Base-by-base conservation (phyloP, 169 alveolate species). In the Nephromyces sp. region DNA sequence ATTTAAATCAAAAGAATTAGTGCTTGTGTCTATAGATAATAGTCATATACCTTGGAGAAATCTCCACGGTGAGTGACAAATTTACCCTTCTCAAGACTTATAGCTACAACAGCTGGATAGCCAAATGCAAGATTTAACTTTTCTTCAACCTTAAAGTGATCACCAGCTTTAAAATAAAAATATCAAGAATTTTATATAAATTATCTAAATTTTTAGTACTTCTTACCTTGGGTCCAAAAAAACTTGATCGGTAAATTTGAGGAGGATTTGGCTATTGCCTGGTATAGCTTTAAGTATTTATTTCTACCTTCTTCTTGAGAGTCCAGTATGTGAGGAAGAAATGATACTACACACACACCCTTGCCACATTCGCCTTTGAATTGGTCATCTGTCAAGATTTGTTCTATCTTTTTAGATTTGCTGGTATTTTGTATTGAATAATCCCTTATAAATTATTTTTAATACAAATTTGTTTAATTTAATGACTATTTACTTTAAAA, bases 301-400 rank as follows among this genome's bases (percentile, higher is more conserved):
- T 89, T 80, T 79, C 96, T 87, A 68, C 90, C 92, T 24, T 82
- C 71, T 6, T 4, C 73, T 33, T 83, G 77, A 31, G 90, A 77
- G 61, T 93, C 98, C 33, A 84, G 87, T 57, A 93, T 87, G 77
- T 91, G 92, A 5, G 96, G 96, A 24, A 92, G 79, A 85, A 93
- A 89, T 15, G 92, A 87, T 33, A 93, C 70, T 27, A 93, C 78
- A 51, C 98, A 93, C 33, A 91, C 83, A 53, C 83, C 86, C 35
- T 75, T 74, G 22, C 72, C 66, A 67, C 94, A 91, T 30, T 8
- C 69, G 25, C 63, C 75, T 57, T 65, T 43, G 65, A 67, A 52
- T 73, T 75, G 81, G 3, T 43, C 68, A 30, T 75, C 76, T 0
- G 24, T 32, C 62, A 66, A 15, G 31, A 75, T 52, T 73, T 75